Evolutionary conservation across 805 yeast species (phyloP).

Genomic region (Clavispora carvajalis): DNA sequence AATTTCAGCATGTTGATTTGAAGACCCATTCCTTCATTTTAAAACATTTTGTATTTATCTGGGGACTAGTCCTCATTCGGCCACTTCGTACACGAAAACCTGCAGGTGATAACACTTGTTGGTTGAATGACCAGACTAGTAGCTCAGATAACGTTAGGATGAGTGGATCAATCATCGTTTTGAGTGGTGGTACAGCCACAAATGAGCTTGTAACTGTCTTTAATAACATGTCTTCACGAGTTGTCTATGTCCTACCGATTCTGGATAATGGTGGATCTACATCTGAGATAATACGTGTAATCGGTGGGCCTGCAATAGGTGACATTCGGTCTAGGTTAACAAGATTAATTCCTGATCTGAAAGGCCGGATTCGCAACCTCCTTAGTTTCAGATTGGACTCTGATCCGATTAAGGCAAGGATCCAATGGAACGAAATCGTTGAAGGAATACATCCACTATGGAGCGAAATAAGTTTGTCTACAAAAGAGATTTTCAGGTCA

Average conservation of each 20-base stretch:
- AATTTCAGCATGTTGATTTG: no score
- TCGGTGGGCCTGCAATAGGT: constrained; percentile 96
- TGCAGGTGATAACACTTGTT: background rate
- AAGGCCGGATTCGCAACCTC: constrained; percentile 27
- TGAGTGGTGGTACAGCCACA: constrained; percentile 89
- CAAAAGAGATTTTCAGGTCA: constrained; percentile 68
- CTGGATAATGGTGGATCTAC: constrained; percentile 96
- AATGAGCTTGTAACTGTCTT: constrained; percentile 66
- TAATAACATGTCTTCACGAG: constrained; percentile 34
- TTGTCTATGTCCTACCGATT: constrained; percentile 73
- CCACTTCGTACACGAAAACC: background rate
- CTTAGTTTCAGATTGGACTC: constrained; percentile 47
- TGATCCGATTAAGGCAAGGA: constrained; percentile 47
- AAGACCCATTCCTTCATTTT: no score
- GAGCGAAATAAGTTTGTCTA: constrained; percentile 52
- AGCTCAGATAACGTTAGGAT: background rate
- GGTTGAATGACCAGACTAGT: background rate
- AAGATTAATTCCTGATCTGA: constrained; percentile 57
- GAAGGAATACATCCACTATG: constrained; percentile 75
- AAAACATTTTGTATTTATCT: no score
- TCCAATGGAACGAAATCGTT: constrained; percentile 72
- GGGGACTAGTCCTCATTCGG: no score
- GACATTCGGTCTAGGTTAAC: constrained; percentile 82
- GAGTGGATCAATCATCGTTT: constrained; percentile 24
- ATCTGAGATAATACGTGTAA: constrained; percentile 74